Evolutionary conservation across 2,329 filamentous ascomycete species (phyloP).

Genomic region (Cladosporium colombiae): DNA sequence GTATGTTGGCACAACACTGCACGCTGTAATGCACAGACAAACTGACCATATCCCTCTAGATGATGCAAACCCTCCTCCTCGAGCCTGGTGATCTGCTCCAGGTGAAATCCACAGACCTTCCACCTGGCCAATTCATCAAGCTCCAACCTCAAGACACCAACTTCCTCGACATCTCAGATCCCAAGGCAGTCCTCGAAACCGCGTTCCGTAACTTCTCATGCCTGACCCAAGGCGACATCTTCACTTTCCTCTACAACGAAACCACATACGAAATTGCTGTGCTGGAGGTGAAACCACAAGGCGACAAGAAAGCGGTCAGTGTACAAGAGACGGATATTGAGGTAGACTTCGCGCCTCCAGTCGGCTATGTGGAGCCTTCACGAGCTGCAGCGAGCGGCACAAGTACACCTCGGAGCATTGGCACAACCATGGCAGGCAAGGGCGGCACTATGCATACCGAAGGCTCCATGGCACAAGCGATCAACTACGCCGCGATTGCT

Average conservation of each 20-base stretch:
- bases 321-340: constrained; percentile 96
- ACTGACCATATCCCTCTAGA: constrained; percentile 45
- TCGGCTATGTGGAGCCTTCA: constrained; percentile 90
- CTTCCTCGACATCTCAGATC: constrained; percentile 96
- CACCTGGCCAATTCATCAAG: constrained; percentile 90
- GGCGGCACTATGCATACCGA: constrained; percentile 79
- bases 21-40: background rate
- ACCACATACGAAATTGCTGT: constrained; percentile 91
- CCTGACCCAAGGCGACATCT: constrained; percentile 88
- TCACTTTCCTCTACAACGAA: constrained; percentile 97
- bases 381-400: constrained; percentile 68
- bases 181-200: constrained; percentile 94
- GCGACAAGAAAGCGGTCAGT: constrained; percentile 80
- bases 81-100: constrained; percentile 94
- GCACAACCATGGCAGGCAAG: constrained; percentile 54
- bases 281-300: constrained; percentile 84
- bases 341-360: constrained; percentile 90
- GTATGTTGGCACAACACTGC: background rate
- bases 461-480: constrained; percentile 95
- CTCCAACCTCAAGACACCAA: constrained; percentile 89
- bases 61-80: constrained; percentile 88
- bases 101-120: constrained; percentile 90
- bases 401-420: constrained; percentile 72
- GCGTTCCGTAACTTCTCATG: constrained; percentile 96
- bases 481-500: constrained; percentile 91